Evolutionary conservation across 225 moss, liverwort and hornwort genomes (phyloP).

Genomic region (Asterella californica): DNA sequence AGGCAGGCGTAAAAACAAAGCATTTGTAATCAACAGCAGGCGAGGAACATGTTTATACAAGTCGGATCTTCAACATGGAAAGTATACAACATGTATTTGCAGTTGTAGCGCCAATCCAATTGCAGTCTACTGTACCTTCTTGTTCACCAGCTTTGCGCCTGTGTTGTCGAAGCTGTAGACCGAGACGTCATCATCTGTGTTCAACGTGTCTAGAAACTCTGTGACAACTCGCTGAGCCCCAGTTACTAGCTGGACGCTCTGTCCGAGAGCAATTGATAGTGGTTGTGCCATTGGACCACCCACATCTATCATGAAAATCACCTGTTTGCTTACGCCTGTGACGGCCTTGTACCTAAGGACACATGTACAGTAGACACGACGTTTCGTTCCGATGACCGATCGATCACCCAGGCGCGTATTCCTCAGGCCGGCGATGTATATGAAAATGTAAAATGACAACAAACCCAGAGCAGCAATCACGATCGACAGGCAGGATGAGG

Average conservation of each 20-base stretch:
- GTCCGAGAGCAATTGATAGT: neutral
- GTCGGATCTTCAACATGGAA: no score
- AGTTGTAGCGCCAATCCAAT: no score
- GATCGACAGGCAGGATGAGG: no score
- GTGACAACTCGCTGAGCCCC: neutral
- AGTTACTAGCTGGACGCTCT: neutral
- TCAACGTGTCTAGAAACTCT: slow-evolving; percentile 12
- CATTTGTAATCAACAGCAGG: no score
- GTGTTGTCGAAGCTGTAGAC: slow-evolving; percentile 7
- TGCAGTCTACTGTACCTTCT: neutral
- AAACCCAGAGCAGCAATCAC: neutral
- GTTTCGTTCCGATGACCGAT: no score
- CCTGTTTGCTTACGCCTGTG: slow-evolving; percentile 17
- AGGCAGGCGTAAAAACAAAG: no score
- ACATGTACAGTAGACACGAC: no score
- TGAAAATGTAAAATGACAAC: neutral
- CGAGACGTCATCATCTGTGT: neutral
- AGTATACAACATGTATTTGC: neutral
- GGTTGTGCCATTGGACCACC: neutral
- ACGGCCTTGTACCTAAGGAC: slow-evolving; percentile 2
- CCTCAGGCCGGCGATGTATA: neutral
- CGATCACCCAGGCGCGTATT: no score
- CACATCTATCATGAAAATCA: slow-evolving; percentile 1
- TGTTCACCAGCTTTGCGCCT: neutral
- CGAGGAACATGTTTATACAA: no score